These are phyloP conservation scores for Xylaria telfairii DNA, from an alignment of 495 filamentous ascomycete species.

Conservation along the genomic window DNA sequence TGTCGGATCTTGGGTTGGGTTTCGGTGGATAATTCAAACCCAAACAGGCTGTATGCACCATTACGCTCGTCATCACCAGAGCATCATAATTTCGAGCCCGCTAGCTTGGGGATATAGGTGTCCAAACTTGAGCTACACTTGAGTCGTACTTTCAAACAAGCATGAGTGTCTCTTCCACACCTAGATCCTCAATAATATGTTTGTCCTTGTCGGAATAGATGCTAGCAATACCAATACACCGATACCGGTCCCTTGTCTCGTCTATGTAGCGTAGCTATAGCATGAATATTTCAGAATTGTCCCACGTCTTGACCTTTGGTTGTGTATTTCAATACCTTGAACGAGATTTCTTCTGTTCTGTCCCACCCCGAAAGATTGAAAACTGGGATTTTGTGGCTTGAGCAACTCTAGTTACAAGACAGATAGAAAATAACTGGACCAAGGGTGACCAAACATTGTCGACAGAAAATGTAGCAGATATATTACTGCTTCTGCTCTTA, in stretches of 20 bases:
- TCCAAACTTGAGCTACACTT: background rate
- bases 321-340: too few relatives aligned
- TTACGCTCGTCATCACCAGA: background rate
- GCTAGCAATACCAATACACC: background rate
- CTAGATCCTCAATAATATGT: background rate
- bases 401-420: too few relatives aligned
- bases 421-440: too few relatives aligned
- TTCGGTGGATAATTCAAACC: background rate
- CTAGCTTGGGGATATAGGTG: background rate
- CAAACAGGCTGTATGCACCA: background rate
- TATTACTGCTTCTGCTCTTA: background rate
- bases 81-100: background rate
- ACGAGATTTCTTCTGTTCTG: background rate
- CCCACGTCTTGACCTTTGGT: too few relatives aligned
- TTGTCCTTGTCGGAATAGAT: background rate
- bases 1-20: background rate
- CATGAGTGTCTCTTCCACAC: background rate
- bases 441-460: too few relatives aligned
- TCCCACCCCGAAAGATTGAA: background rate
- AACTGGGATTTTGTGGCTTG: background rate
- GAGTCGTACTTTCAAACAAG: background rate
- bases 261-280: background rate
- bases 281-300: too few relatives aligned
- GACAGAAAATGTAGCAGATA: background rate
- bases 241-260: background rate